Base-by-base conservation (phyloP, 805 yeast genomes). In the Candida sonorensis region DNA sequence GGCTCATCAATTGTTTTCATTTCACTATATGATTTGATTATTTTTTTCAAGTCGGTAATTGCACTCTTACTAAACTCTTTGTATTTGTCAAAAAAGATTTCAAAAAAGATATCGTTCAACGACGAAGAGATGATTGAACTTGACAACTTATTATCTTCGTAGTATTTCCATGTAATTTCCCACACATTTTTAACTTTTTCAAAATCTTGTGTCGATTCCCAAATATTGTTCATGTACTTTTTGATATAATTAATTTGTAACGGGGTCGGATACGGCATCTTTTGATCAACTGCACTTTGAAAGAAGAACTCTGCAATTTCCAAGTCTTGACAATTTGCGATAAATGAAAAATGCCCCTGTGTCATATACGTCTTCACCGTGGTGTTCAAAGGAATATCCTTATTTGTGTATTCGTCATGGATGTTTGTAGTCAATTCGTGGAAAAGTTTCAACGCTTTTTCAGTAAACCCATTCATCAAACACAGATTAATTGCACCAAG, bases 401-500 rank as follows among this genome's bases (percentile, higher is more conserved):
- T 41, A 18, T 44, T 40, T 10, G 32, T 36, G 33, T 45, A 48
- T 13, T 46, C 45, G 14, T 42, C 29, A 25, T 72, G 72, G 23
- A 71, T 64, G 19, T 64, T 62, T 28, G 65, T 61, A 44, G 80
- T 73, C 38, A 82, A 56, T 26, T 70, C 69, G 47, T 73, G 76
- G 53, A 82, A 80, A 26, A 73, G 58, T 36, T 67, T 67, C 38
- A 82, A 62, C 4, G 88, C 94, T 41, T 72, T 64, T 21, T 75
- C 65, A 40, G 72, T 72, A 45, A 78, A 77, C 27, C 75, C 73
- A 18, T 80, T 79, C 23, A 68, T 59, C 23, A 85, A 61, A 37
- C 85, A 75, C 11, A 83, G 79, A 53, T 78, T 73, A 32, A 86
- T 79, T 74, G 84, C 76, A 29, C 88, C 81, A 23, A 75, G 70